Evolutionary conservation across 768 basidiomycete species (phyloP).

Genomic region (Suillus bovinus): DNA sequence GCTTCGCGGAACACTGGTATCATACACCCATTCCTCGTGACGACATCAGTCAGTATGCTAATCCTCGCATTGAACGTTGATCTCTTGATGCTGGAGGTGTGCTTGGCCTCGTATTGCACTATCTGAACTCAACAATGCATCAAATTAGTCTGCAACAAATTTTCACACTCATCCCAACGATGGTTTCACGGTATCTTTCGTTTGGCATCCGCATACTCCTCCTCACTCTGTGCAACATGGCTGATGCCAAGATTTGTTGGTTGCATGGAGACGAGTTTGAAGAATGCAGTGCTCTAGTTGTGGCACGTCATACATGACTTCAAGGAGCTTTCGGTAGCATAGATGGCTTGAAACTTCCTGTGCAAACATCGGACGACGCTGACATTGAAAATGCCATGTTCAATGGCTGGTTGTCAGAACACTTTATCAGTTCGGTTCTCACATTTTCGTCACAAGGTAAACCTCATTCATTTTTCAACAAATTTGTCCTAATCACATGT

Average conservation of each 20-base stretch:
- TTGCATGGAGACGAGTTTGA: slow-evolving; percentile 30
- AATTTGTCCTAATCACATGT: neutral
- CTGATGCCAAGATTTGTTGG: slow-evolving; percentile 31
- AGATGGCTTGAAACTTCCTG: slow-evolving; percentile 42
- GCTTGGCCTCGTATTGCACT: too few relatives aligned
- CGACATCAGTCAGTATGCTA: neutral
- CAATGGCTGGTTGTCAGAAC: slow-evolving; percentile 45
- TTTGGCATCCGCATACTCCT: slow-evolving; percentile 37
- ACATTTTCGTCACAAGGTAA: slow-evolving; percentile 30
- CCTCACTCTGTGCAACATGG: slow-evolving; percentile 27
- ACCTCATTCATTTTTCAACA: neutral
- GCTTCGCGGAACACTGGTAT: neutral
- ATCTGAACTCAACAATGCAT: slow-evolving; percentile 23
- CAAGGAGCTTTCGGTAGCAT: slow-evolving; percentile 42
- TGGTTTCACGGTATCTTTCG: slow-evolving; percentile 34
- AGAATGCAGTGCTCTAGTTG: slow-evolving; percentile 28
- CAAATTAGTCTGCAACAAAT: slow-evolving; percentile 41
- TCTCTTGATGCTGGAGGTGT: neutral
- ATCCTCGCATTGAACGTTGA: neutral
- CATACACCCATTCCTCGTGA: too few relatives aligned
- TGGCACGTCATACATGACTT: slow-evolving; percentile 30
- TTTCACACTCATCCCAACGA: slow-evolving; percentile 43
- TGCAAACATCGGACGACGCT: slow-evolving; percentile 36
- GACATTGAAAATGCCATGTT: slow-evolving; percentile 48
- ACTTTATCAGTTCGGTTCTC: slow-evolving; percentile 41